Base-by-base conservation (phyloP, 73 alveolate genomes). In the Symbiodinium natans region DNA sequence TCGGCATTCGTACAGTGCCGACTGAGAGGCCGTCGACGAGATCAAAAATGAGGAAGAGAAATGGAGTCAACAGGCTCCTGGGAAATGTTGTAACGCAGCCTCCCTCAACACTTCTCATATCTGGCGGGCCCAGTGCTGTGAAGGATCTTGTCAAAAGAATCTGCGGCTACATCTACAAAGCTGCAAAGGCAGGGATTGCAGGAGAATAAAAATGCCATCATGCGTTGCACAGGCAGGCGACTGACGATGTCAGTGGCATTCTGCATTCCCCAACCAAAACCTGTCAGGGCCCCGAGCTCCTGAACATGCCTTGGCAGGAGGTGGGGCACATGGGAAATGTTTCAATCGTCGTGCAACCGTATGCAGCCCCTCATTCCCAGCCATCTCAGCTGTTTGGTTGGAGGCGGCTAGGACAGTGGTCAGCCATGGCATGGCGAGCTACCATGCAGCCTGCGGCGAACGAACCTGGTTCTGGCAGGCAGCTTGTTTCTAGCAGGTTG, bases 391-490 rank as follows among this genome's bases (percentile, higher is more conserved):
- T 46, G 59, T 13, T 46, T 13, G 6, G 21, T 46, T 6, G 13
- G 59, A 90, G 97, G 83, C 71, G 39, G 77, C 88, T 29, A 40
- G 48, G 97, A 41, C 97, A 15, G 25, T 90, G n/a, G 97, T 90
- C 41, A 52, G 46, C 77, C 36, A 39, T 25, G 97, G 80, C 59
- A 90, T 90, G 97, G 86, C 88, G 31, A 90, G 97, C 77, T 90
- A 90, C 68, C 77, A 56, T 38, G 46, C 97, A 21, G 97, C 97
- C 29, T 90, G 97, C 52, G 83, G 97, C 75, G 97, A 90, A 41
- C 31, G 80, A 40, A 84, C 97, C 38, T 90, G 97, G 97, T 90
- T 90, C 75, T 90, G 77, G 77, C 97, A 90, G 97, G 97, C n/a
- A n/a, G n/a, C n/a, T n/a, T n/a, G n/a, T n/a, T n/a, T n/a, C n/a